phyloP scores from a whole-genome alignment of 1,284 basidiomycete genomes.

The Sutorius eximius region DNA sequence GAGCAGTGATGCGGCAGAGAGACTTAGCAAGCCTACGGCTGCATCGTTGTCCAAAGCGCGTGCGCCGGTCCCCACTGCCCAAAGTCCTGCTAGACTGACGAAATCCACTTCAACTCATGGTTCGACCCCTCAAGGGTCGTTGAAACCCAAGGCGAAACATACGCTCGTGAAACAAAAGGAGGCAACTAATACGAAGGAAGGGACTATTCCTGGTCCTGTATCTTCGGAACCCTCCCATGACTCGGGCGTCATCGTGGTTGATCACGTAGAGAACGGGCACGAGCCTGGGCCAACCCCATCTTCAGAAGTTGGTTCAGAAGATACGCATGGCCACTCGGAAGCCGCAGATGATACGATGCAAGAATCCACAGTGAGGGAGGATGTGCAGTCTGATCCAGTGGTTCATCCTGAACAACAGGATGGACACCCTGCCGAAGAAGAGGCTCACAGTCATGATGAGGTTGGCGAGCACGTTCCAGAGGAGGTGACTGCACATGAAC shows the following conservation, averaged over 20 bases:
- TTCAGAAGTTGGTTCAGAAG: slow-evolving; percentile 15
- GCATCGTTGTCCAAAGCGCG: slow-evolving; percentile 62
- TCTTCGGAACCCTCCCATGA: slow-evolving; percentile 17
- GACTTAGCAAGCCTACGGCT: slow-evolving; percentile 74
- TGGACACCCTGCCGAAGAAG: slow-evolving; percentile 11
- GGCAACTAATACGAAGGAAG: not conserved
- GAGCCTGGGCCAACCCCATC: slow-evolving; percentile 8
- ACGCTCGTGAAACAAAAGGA: slow-evolving; percentile 17
- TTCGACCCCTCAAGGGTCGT: slow-evolving; percentile 16
- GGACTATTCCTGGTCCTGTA: slow-evolving; percentile 2
- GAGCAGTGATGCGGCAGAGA: slow-evolving; percentile 51
- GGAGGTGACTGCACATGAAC: slow-evolving; percentile 15
- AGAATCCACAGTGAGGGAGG: slow-evolving; percentile 10
- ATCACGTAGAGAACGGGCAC: slow-evolving; percentile 27
- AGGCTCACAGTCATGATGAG: slow-evolving; percentile 3
- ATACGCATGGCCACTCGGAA: slow-evolving; percentile 11
- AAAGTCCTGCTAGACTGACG: slow-evolving; percentile 24
- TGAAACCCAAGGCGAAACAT: slow-evolving; percentile 25
- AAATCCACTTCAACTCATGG: slow-evolving; percentile 25
- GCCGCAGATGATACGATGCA: slow-evolving; percentile 5
- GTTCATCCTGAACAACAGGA: slow-evolving; percentile 12
- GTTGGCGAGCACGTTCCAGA: slow-evolving; percentile 7
- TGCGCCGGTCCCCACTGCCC: slow-evolving; percentile 22
- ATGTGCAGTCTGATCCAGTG: slow-evolving; percentile 12
- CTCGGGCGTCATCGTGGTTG: slow-evolving; percentile 12